phyloP scores from a whole-genome alignment of 345 rosid species.

The Gossypium mustelinum region DNA sequence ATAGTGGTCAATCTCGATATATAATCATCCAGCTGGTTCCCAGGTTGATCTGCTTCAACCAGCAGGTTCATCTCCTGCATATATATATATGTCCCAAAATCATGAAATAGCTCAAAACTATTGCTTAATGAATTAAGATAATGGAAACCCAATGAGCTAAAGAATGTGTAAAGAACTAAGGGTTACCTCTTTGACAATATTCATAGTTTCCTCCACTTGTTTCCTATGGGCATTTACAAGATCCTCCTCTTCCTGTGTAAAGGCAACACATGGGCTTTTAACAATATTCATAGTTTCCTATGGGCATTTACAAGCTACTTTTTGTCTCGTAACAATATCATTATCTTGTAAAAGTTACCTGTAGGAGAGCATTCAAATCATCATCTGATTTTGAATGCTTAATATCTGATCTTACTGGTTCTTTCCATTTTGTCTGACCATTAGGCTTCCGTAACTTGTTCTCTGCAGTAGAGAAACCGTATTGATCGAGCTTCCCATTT shows the following conservation, averaged over 20 bases:
- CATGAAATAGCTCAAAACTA: not conserved
- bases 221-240: conserved; percentile 92
- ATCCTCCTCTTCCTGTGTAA: conserved; percentile 88
- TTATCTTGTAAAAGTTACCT: conserved; percentile 37
- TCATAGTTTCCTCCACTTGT: conserved; percentile 95
- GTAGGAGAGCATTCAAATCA: conserved; percentile 70
- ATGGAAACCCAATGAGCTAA: not conserved
- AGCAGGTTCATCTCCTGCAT: conserved; percentile 89
- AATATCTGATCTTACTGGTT: conserved; percentile 42
- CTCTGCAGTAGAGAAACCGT: conserved; percentile 33
- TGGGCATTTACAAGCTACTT: not conserved
- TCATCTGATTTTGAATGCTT: conserved; percentile 60
- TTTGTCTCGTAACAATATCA: not conserved
- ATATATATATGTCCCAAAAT: not conserved
- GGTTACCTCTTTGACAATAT: conserved; percentile 85
- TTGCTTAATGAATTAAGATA: not conserved
- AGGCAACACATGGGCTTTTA: not conserved
- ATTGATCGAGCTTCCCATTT: conserved; percentile 55
- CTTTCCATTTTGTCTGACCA: conserved; percentile 52
- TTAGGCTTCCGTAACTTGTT: conserved; percentile 53
- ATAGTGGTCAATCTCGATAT: conserved; percentile 61
- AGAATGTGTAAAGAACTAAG: not conserved
- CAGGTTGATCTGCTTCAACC: conserved; percentile 94
- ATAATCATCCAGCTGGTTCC: conserved; percentile 85
- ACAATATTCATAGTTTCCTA: not conserved